Evolutionary conservation across 148 eudicot genomes (phyloP).

Genomic region (Rhododendron griersonianum): DNA sequence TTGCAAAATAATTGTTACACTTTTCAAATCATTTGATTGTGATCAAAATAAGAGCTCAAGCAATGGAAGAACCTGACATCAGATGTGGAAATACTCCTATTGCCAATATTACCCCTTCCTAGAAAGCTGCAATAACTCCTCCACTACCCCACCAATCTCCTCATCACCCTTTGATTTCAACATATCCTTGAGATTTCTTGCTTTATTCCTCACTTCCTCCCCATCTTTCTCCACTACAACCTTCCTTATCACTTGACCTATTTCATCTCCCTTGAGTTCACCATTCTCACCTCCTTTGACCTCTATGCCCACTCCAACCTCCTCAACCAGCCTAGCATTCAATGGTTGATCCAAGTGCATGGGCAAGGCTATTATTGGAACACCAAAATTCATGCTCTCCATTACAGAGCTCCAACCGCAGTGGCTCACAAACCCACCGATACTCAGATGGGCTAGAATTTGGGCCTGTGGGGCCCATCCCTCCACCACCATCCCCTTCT

Average conservation of each 20-base stretch:
- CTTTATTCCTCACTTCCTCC: conserved; percentile 15
- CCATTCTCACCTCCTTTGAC: conserved; percentile 14
- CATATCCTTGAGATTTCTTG: conserved; percentile 5
- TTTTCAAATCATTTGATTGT: too few relatives aligned
- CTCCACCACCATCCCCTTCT: conserved; percentile 19
- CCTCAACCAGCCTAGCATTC: conserved; percentile 22
- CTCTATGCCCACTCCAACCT: conserved; percentile 21
- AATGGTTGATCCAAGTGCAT: conserved; percentile 32
- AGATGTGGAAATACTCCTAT: background rate
- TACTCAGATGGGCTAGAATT: conserved; percentile 17
- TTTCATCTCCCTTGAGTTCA: conserved; percentile 13
- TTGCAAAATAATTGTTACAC: too few relatives aligned
- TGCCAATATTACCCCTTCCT: background rate
- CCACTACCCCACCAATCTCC: conserved; percentile 7
- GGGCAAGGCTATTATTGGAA: conserved; percentile 28
- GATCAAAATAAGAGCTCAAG: too few relatives aligned
- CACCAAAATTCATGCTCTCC: conserved; percentile 24
- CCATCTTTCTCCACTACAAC: conserved; percentile 19
- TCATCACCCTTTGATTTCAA: conserved; percentile 8
- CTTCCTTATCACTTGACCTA: conserved; percentile 10
- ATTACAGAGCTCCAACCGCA: conserved; percentile 34
- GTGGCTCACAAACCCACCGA: conserved; percentile 34
- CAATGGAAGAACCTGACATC: background rate
- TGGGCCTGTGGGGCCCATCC: conserved; percentile 32
- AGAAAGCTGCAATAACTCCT: background rate